Percentiles rank a stretch among this genome's conserved stretches.
phyloP scores from a whole-genome alignment of 73 alveolate species.

The Urostyla sp. region DNA sequence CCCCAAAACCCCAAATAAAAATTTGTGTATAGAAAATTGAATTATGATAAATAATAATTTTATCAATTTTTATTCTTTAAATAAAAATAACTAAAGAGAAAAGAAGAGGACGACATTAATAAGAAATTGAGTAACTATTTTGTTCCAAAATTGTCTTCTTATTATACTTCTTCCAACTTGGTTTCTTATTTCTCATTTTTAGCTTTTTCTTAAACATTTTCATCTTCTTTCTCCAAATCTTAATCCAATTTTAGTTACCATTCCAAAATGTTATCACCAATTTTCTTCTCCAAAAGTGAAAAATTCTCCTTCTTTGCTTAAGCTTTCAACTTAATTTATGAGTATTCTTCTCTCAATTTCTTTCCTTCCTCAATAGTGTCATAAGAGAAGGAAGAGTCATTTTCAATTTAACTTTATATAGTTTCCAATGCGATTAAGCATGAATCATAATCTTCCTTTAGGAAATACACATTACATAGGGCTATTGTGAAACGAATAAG shows the following conservation, averaged over 20 bases:
- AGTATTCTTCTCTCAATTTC: not conserved
- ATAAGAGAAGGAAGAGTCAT: not conserved
- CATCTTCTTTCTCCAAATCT: too few relatives aligned
- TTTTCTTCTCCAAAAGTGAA: not conserved
- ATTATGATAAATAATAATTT: not conserved
- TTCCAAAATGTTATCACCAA: not conserved
- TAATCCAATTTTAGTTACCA: too few relatives aligned
- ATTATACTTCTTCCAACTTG: constrained; percentile 11
- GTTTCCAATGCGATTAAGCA: not conserved
- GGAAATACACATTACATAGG: not conserved
- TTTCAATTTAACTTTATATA: not conserved
- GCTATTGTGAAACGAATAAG: not conserved
- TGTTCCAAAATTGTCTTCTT: not conserved
- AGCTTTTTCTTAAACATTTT: not conserved
- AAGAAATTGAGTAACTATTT: not conserved
- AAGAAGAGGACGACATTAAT: not conserved
- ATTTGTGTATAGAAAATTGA: too few relatives aligned
- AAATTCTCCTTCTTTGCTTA: not conserved
- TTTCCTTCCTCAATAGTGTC: not conserved
- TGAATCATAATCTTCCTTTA: not conserved
- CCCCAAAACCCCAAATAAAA: too few relatives aligned
- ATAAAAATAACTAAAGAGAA: not conserved
- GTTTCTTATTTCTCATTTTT: not conserved
- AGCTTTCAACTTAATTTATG: constrained; percentile 13
- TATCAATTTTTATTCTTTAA: not conserved